These are phyloP conservation scores for Rosa lucieae DNA, from an alignment of 306 rosid species.

Conservation along the genomic window DNA sequence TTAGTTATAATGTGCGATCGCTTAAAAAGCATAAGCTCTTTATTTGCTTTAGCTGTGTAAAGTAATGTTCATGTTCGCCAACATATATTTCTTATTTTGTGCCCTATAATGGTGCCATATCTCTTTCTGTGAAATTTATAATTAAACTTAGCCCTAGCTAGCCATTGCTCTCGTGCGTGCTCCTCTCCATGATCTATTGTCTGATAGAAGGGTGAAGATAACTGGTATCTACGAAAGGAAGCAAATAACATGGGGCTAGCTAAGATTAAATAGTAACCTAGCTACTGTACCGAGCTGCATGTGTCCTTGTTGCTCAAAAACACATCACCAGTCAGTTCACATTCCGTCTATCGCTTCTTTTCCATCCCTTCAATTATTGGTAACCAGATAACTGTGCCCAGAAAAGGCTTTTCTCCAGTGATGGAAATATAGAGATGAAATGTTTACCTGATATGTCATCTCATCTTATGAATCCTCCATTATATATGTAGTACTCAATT, in stretches of 20 bases:
- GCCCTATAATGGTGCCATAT: slow-evolving; percentile 34
- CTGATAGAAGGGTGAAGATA: slow-evolving; percentile 39
- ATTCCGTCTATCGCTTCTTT: not conserved
- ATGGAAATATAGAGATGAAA: not conserved
- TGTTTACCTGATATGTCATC: not conserved
- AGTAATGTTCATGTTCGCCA: not conserved
- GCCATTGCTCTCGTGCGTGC: slow-evolving; percentile 22
- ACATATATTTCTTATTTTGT: not conserved
- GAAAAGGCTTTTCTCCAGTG: not conserved
- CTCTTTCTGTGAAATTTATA: slow-evolving; percentile 11
- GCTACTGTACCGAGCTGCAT: not conserved
- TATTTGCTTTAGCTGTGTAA: slow-evolving; percentile 25
- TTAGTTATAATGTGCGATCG: slow-evolving; percentile 12
- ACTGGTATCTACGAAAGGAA: slow-evolving; percentile 18
- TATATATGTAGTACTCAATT: not conserved
- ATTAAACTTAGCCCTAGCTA: slow-evolving; percentile 12
- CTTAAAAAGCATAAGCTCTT: slow-evolving; percentile 17
- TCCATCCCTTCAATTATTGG: not conserved
- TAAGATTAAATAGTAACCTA: not conserved
- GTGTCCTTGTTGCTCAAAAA: not conserved
- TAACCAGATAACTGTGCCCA: not conserved
- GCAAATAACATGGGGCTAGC: not conserved
- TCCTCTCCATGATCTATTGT: slow-evolving; percentile 31
- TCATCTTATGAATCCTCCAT: not conserved
- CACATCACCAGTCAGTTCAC: not conserved